A percentile compares a stretch with the other conserved stretches of the same genome.
phyloP scores from a whole-genome alignment of 305 asterid species.

The Ilex paraguariensis region DNA sequence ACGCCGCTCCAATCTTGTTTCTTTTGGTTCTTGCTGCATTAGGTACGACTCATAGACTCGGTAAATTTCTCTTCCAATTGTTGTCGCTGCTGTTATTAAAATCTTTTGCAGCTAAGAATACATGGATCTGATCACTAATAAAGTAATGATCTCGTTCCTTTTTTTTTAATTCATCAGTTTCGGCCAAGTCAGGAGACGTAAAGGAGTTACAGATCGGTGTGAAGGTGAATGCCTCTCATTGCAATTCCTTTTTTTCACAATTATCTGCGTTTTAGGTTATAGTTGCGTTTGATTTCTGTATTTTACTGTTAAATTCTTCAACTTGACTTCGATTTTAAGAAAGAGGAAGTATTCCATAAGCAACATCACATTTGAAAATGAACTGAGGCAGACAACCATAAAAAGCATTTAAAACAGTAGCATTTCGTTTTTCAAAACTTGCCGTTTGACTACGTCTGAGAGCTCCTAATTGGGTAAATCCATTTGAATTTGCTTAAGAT shows the following conservation, averaged over 20 bases:
- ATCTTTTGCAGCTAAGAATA: no score
- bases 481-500: no score
- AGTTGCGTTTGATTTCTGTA: background rate
- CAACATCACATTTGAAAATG: no score
- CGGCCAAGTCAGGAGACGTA: slow-evolving; percentile 81
- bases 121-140: no score
- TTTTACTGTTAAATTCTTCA: no score
- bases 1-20: slow-evolving; percentile 6
- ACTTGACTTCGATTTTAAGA: no score
- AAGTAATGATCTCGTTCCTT: background rate
- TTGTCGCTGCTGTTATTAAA: background rate
- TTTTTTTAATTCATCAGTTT: slow-evolving; percentile 27
- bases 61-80: background rate
- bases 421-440: no score
- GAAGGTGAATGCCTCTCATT: slow-evolving; percentile 42
- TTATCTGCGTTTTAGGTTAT: background rate
- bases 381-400: no score
- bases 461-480: no score
- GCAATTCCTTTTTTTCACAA: background rate
- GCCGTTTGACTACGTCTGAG: no score
- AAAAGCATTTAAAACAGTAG: no score
- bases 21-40: slow-evolving; percentile 6
- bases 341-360: no score
- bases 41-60: background rate
- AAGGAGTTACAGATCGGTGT: slow-evolving; percentile 90